Base-by-base conservation (phyloP, 768 basidiomycete genomes). In the Kwoniella bestiolae region DNA sequence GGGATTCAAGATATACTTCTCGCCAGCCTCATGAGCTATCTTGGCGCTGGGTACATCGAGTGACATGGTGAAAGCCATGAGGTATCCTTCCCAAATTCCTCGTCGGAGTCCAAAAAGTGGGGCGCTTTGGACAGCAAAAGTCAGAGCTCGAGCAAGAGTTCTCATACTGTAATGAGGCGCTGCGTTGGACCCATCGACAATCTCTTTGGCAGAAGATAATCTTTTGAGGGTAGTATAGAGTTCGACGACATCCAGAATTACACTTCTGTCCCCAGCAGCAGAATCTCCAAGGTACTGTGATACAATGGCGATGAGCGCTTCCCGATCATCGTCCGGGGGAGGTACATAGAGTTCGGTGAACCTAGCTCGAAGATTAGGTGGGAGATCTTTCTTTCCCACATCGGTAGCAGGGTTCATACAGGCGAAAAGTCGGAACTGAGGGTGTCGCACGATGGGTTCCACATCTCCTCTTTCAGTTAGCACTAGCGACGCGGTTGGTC, bases 381-480 rank as follows among this genome's bases (percentile, higher is more conserved):
- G 92, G 0, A 99, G 88, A 74, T 98, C 95, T 74, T 94, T 96
- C 84, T 98, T 99, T 34, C 96, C 96, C 14, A 97, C 91, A 73
- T 99, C 96, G 3, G 94, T 99, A 0, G 96, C 96, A 4, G 96
- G 96, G 77, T 99, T 99, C 96, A 99, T 99, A 79, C 96, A 99
- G 3, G 94, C 94, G 75, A 98, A 98, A 4, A 98, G 85, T 21
- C 95, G 90, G 83, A 99, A 99, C 73, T 95, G 90, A 18, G 92
- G 88, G 79, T 99, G 96, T 0, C 96, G 90, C 53, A 89, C 89
- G 29, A 98, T 85, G 1, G 91, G 90, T 71, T 94, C 91, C 59
- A 97, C 82, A 9, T 92, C 90, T 0, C 94, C 95, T 78, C 94
- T 88, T 77, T 98, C 96, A 0, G 93, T 93, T 62, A 99, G 83